Evolutionary conservation across 306 rosid species (phyloP), one percentile per base, ranked within the genome.

Genomic region (Quercus aquifolioides): DNA sequence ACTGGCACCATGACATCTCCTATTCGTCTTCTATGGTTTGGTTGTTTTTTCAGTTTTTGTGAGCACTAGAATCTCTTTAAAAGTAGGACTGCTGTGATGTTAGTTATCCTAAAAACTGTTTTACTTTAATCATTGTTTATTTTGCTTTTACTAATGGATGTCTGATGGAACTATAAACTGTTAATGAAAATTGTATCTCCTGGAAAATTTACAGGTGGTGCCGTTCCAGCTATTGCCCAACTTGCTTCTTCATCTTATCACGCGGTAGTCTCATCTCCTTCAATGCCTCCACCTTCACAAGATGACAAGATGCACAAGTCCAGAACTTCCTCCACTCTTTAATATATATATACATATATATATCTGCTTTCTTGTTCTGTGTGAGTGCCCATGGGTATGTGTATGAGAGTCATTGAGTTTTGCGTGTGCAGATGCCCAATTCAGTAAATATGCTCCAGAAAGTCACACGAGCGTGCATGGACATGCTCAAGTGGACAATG

Each of bases 171-270:
- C 28, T 18, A 73, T 65, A 12, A 51, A 28, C 28, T 18, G 67
- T 59, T 56, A 55, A 55, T 80, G 63, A 87, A 21, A 69, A 43
- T 76, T 54, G 4, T 26, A 59, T 57, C 18, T 19, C 18, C 11
- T 52, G 55, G 3, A 76, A 78, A 77, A 74, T 72, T 28, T 86
- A 58, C 91, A 92, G 97, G 95, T 28, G 98, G 98, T 68, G 95
- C 95, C 8, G 80, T 90, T 87, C 98, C 97, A 46, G 91, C 97
- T 23, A 5, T 90, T 38, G 88, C 97, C 23, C 98, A 94, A 81
- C 97, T 94, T 71, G 87, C 81, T 86, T 88, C 98, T 58, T 91
- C 98, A 8, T 91, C 97, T 19, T 94, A 94, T 87, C 85, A 90
- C 5, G 88, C 97, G 1, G 79, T 84, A 19, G 31, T 81, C 73